Evolutionary conservation across 2,329 filamentous ascomycete species (phyloP), one percentile per base, ranked within the genome.

Genomic region (Boeremia exigua): DNA sequence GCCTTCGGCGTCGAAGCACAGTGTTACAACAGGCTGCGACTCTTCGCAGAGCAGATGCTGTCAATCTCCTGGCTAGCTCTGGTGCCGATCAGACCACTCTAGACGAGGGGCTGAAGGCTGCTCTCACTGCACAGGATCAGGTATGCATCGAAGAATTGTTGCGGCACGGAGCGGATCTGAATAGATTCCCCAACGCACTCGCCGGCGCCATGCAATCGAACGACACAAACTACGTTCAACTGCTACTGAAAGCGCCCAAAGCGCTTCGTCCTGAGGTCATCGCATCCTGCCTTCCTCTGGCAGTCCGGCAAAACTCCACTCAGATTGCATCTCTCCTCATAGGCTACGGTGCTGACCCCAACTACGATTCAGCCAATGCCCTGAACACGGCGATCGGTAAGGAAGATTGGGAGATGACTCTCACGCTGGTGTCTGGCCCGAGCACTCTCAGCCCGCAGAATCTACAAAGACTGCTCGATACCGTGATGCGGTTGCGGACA

Each of bases 1-100:
- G 60, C 17, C 58, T 65, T 42, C 67, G 69, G 39, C 66, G 70
- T 51, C 63, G 72, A 53, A 75, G 72, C 58, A 75, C 71, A 19
- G 70, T 75, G 2, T 48, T 75, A 27, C 72, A 75, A 49, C 67
- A 70, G 48, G 73, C 73, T 3, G 71, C 70, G 2, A 70, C 70
- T 14, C 50, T 69, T 8, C 62, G 69, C 30, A 62, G 66, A 48
- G 62, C 68, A 7, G 70, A 74, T 38, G 67, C 66, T 28, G 68
- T 74, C 34, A 68, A 63, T 38, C 39, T 74, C 15, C 60, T 75
- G 2, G 73, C 73, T 29, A 65, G 65, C 47, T 69, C 71, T 38
- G 72, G 73, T 11, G 72, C 72, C 11, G 72, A 74, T 43, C 72
- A 74, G 45, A 69, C 61, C 3, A 73, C 71, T 2, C 56, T 75